A percentile compares a stretch with the other conserved stretches of the same genome.
These are phyloP conservation scores for Cinnamomum micranthum DNA, from an alignment of 164 flowering plant genomes.

Conservation along the genomic window DNA sequence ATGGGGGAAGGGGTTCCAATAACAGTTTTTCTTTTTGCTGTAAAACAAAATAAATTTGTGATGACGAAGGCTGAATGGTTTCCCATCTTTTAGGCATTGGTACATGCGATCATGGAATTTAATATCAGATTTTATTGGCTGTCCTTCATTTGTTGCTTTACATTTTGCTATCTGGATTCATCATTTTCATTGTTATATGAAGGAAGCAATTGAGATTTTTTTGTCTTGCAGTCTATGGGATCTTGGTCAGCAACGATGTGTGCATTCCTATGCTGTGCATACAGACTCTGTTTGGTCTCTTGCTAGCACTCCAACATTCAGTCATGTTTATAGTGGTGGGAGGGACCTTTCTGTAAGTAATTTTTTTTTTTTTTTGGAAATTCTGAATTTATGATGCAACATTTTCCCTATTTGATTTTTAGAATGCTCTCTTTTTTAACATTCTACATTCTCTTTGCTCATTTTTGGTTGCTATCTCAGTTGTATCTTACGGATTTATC, in stretches of 20 bases:
- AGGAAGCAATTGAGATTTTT: not conserved
- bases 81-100: no score
- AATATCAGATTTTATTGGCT: not conserved
- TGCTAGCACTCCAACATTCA: constrained; percentile 87
- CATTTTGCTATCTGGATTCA: not conserved
- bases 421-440: constrained; percentile 1
- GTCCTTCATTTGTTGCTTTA: no score
- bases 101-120: not conserved
- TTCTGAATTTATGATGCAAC: not conserved
- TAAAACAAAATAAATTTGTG: no score
- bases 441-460: constrained; percentile 3
- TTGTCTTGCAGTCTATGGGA: constrained; percentile 74
- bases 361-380: not conserved
- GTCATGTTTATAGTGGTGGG: constrained; percentile 98
- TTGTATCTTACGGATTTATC: constrained; percentile 92
- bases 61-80: no score
- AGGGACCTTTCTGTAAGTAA: constrained; percentile 85
- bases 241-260: constrained; percentile 95
- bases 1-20: no score
- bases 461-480: constrained; percentile 37
- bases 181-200: not conserved
- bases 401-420: not conserved
- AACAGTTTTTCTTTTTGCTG: no score
- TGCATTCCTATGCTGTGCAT: constrained; percentile 98
- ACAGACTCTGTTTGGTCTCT: constrained; percentile 99